A percentile compares a stretch with the other conserved stretches of the same genome.
These are phyloP conservation scores for Saccharomycopsis sp. DNA, from an alignment of 805 yeast genomes.

Conservation along the genomic window DNA sequence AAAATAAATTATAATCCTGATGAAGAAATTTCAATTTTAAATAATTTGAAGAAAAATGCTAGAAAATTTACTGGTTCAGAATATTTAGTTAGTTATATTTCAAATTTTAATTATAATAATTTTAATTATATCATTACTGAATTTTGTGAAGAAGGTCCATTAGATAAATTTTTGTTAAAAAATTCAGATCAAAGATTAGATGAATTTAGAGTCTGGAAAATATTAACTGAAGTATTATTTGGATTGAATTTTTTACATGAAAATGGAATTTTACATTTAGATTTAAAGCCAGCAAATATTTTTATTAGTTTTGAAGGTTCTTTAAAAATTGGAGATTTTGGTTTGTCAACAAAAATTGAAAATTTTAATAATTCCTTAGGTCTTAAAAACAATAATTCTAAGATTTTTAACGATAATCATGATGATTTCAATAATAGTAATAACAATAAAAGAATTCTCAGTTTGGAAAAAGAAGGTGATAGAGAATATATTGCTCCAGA, in stretches of 20 bases:
- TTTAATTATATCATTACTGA: slow-evolving; percentile 78
- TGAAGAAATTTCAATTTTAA: slow-evolving; percentile 29
- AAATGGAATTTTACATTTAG: slow-evolving; percentile 69
- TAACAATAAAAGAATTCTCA: neutral
- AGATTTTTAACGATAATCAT: slow-evolving; percentile 11
- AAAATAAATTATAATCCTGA: slow-evolving; percentile 15
- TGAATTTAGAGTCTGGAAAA: slow-evolving; percentile 98
- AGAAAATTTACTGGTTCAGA: slow-evolving; percentile 13
- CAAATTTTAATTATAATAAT: slow-evolving; percentile 11
- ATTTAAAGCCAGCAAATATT: slow-evolving; percentile 90
- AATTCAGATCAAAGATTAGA: slow-evolving; percentile 50
- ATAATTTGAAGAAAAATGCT: slow-evolving; percentile 20
- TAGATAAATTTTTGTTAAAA: slow-evolving; percentile 70
- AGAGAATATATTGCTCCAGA: slow-evolving; percentile 98
- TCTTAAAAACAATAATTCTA: neutral
- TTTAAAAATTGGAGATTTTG: slow-evolving; percentile 93
- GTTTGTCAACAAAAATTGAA: slow-evolving; percentile 61
- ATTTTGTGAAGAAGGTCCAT: slow-evolving; percentile 88
- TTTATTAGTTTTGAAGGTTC: slow-evolving; percentile 92
- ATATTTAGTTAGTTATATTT: slow-evolving; percentile 13
- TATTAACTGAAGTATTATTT: slow-evolving; percentile 70
- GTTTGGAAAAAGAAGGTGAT: slow-evolving; percentile 83
- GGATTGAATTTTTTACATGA: slow-evolving; percentile 79
- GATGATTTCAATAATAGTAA: neutral
- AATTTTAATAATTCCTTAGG: neutral